Evolutionary conservation across 345 rosid genomes (phyloP).

Genomic region (Microthlaspi erraticum): DNA sequence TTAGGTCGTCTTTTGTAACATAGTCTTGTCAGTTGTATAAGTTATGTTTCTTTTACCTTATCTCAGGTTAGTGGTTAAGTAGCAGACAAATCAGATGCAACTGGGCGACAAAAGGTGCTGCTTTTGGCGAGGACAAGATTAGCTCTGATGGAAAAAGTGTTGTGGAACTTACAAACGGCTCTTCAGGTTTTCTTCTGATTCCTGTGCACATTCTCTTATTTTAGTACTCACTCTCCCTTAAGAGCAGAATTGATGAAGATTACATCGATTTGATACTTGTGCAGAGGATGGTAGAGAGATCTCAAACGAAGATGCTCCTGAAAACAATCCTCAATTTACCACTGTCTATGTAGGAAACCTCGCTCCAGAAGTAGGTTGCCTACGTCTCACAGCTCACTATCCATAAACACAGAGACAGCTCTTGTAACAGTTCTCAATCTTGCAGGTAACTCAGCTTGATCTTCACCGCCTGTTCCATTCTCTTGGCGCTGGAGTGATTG

Average conservation of each 20-base stretch:
- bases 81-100: conserved; percentile 93
- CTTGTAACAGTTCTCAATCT: conserved; percentile 27
- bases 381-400: too few relatives aligned
- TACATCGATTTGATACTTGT: not conserved
- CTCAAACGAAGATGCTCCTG: conserved; percentile 75
- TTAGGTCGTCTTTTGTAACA: not conserved
- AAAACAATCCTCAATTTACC: conserved; percentile 85
- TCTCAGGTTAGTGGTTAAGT: conserved; percentile 87
- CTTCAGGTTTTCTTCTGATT: conserved; percentile 60
- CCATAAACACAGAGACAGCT: conserved; percentile 2
- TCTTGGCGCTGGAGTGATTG: conserved; percentile 81
- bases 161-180: conserved; percentile 75
- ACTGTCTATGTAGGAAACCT: conserved; percentile 98
- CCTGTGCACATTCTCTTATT: not conserved
- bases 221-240: not conserved
- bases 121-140: conserved; percentile 68
- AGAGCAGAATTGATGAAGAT: conserved; percentile 1
- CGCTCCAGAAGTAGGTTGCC: conserved; percentile 74
- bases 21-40: conserved; percentile 6
- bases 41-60: not conserved
- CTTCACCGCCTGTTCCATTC: conserved; percentile 79
- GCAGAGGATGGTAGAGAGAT: conserved; percentile 89
- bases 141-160: conserved; percentile 76
- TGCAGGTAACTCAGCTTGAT: conserved; percentile 74
- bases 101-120: conserved; percentile 94